phyloP scores from a whole-genome alignment of 2,329 filamentous ascomycete species.

The Neonectria ditissima region DNA sequence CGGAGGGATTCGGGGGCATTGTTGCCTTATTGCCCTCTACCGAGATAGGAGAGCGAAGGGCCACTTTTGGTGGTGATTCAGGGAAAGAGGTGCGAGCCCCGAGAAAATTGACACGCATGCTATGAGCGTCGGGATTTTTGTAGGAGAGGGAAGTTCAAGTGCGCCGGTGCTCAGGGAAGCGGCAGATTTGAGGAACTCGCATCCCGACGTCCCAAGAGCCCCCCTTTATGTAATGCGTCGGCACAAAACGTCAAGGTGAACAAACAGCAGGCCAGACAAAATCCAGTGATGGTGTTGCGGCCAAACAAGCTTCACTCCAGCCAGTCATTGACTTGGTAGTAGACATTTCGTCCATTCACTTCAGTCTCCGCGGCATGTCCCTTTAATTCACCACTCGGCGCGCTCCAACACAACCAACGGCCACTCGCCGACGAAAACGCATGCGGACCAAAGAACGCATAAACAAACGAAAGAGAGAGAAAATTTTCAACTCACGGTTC shows the following conservation, averaged over 20 bases:
- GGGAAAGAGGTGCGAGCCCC: neutral
- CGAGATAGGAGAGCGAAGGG: slow-evolving; percentile 1
- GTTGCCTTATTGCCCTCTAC: neutral
- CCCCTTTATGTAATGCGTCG: neutral
- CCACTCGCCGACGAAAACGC: neutral
- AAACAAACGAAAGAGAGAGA: slow-evolving; percentile 1
- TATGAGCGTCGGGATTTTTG: neutral
- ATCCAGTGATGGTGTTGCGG: neutral
- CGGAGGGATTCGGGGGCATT: slow-evolving; percentile 44
- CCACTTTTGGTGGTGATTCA: neutral
- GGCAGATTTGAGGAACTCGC: neutral
- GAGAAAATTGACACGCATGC: no score
- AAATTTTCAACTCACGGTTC: slow-evolving; percentile 54
- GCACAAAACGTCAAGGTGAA: neutral
- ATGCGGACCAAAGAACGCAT: slow-evolving; percentile 1
- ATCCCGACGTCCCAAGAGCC: neutral
- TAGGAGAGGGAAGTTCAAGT: slow-evolving; percentile 7
- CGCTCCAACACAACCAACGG: neutral
- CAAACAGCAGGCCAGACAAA: neutral
- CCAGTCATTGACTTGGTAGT: neutral
- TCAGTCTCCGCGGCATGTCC: slow-evolving; percentile 2
- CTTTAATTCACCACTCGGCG: neutral
- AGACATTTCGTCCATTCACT: neutral
- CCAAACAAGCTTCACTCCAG: neutral
- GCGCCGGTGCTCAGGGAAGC: neutral